phyloP scores from a whole-genome alignment of 768 basidiomycete species.

The Psilocybe cyanescens region DNA sequence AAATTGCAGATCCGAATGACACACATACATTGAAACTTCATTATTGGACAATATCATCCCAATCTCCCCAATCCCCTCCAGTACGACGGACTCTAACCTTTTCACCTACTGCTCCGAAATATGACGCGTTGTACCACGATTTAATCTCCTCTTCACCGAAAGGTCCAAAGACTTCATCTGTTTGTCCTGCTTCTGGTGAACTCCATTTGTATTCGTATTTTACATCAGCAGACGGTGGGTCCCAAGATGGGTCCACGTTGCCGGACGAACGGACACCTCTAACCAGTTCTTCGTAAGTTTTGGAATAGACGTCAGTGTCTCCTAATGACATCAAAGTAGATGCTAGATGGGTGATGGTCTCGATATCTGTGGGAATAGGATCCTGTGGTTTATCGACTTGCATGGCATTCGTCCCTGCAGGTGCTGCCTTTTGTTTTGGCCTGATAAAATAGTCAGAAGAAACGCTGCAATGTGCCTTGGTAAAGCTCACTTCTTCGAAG shows the following conservation, averaged over 20 bases:
- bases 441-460: slow-evolving; percentile 14
- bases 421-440: slow-evolving; percentile 30
- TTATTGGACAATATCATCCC: slow-evolving; percentile 66
- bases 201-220: slow-evolving; percentile 87
- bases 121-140: slow-evolving; percentile 78
- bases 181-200: slow-evolving; percentile 47
- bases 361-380: slow-evolving; percentile 58
- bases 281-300: slow-evolving; percentile 85
- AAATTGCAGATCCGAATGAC: slow-evolving; percentile 15
- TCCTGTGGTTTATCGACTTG: slow-evolving; percentile 49
- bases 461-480: neutral
- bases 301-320: slow-evolving; percentile 85
- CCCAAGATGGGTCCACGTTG: slow-evolving; percentile 68
- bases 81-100: slow-evolving; percentile 73
- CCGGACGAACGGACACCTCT: slow-evolving; percentile 76
- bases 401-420: slow-evolving; percentile 40
- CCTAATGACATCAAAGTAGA: slow-evolving; percentile 88
- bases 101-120: slow-evolving; percentile 80
- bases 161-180: slow-evolving; percentile 72
- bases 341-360: slow-evolving; percentile 81
- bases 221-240: slow-evolving; percentile 74
- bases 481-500: slow-evolving; percentile 33
- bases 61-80: slow-evolving; percentile 74
- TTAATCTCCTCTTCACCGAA: slow-evolving; percentile 81
- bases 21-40: slow-evolving; percentile 17